These are phyloP conservation scores for Pythium pyrilobum DNA, from an alignment of 352 stramenopile species.

Conservation along the genomic window DNA sequence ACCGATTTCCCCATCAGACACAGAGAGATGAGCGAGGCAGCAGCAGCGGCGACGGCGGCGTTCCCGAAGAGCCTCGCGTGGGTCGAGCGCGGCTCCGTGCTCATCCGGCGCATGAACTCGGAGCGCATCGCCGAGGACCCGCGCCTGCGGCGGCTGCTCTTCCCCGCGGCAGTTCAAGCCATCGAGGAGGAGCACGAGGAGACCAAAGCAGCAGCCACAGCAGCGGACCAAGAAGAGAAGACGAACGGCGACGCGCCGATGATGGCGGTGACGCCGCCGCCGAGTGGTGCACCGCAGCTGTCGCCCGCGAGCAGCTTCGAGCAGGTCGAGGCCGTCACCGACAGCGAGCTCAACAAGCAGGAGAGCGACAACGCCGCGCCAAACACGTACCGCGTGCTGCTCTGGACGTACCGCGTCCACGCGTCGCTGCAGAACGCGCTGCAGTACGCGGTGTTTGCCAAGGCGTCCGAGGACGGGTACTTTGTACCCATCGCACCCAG, in stretches of 20 bases:
- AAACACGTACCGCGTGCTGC: constrained; percentile 62
- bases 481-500: constrained; percentile 76
- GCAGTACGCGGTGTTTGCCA: constrained; percentile 71
- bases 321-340: constrained; percentile 52
- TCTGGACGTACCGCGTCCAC: constrained; percentile 79
- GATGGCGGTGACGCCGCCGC: background rate
- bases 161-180: constrained; percentile 16
- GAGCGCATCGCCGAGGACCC: constrained; percentile 82
- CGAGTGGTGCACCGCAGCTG: constrained; percentile 9
- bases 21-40: constrained; percentile 15
- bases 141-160: constrained; percentile 59
- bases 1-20: no score
- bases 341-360: constrained; percentile 54
- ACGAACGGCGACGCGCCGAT: background rate
- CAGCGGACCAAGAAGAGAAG: background rate
- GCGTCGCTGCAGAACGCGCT: constrained; percentile 67
- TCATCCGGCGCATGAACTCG: constrained; percentile 87
- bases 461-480: constrained; percentile 75
- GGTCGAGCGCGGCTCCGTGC: constrained; percentile 75
- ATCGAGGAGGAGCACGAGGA: background rate
- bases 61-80: constrained; percentile 56
- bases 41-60: background rate
- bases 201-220: background rate
- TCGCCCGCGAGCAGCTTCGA: constrained; percentile 57
- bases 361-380: constrained; percentile 70